Evolutionary conservation across 2,329 filamentous ascomycete genomes (phyloP), one percentile per base, ranked within the genome.

Genomic region (Botryotinia narcissicola): DNA sequence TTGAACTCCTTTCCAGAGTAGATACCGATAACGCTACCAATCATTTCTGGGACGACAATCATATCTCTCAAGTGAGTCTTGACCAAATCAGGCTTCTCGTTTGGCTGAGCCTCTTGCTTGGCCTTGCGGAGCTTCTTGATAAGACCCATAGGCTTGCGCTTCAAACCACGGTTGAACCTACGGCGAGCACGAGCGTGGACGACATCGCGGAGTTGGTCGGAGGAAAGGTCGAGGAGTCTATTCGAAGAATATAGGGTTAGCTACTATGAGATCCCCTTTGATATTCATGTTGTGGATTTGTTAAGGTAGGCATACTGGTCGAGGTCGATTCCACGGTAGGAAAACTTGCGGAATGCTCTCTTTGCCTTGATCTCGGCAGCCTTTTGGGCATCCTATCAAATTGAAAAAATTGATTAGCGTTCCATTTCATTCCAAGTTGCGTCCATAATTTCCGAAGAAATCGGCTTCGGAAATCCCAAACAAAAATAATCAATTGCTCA

Each of bases 1-100:
- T 99, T 99, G 93, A 99, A 99, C 88, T 98, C 95, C 92, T 99
- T 99, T 85, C 96, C 96, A 80, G 94, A 97, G 93, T 99, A 99
- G 90, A 99, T 96, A 85, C 95, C 96, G 83, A 99, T 93, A 83
- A 99, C 95, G 86, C 90, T 93, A 83, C 96, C 96, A 84, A 99
- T 99, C 96, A 99, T 98, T 91, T 99, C 96, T 82, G 96, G 96
- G 81, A 99, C 96, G 84, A 99, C 92, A 86, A 99, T 98, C 96
- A 99, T 99, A 90, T 99, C 92, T 87, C 95, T 95, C 83, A 99
- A 92, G 86, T 99, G 95, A 78, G 95, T 99, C 93, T 98, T 98
- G 90, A 98, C 95, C 83, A 96, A 90, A 84, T 97, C 95, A 84
- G 95, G 95, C 93, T 98, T 98, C 94, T 98, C 95, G 88, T 99